A percentile compares a stretch with the other conserved stretches of the same genome.
These are phyloP conservation scores for Ceratocystis smalleyi DNA, from an alignment of 2,329 filamentous ascomycete genomes.

Conservation along the genomic window DNA sequence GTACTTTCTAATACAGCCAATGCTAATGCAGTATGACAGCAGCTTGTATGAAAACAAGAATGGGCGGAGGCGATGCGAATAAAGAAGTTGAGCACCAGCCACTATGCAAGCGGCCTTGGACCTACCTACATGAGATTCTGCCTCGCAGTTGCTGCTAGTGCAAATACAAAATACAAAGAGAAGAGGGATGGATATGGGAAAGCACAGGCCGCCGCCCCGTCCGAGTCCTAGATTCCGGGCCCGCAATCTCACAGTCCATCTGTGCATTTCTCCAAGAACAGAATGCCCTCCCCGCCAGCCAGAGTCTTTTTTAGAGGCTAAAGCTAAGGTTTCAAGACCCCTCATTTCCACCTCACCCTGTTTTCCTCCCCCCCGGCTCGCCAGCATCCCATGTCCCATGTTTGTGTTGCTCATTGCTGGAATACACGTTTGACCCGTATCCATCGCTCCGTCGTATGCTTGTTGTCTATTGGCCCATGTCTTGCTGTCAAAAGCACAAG, in stretches of 20 bases:
- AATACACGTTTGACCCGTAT: not conserved
- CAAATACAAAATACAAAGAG: not conserved
- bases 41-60: not conserved
- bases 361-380: not conserved
- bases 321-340: conserved; percentile 1
- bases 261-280: not conserved
- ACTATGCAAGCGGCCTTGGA: not conserved
- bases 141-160: not conserved
- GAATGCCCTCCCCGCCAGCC: not conserved
- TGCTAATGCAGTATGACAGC: not conserved
- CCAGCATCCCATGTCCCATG: not conserved
- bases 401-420: not conserved
- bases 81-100: too few species aligned
- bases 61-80: not conserved
- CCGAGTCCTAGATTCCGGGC: not conserved
- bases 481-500: not conserved
- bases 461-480: not conserved
- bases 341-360: not conserved
- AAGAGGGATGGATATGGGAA: not conserved
- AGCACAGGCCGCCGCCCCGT: not conserved
- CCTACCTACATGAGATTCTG: not conserved
- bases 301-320: not conserved
- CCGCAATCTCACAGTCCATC: not conserved
- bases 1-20: not conserved
- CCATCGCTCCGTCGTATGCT: not conserved